Conservation (phyloP, 768 basidiomycete species). For the Austroboletus festivus region DNA sequence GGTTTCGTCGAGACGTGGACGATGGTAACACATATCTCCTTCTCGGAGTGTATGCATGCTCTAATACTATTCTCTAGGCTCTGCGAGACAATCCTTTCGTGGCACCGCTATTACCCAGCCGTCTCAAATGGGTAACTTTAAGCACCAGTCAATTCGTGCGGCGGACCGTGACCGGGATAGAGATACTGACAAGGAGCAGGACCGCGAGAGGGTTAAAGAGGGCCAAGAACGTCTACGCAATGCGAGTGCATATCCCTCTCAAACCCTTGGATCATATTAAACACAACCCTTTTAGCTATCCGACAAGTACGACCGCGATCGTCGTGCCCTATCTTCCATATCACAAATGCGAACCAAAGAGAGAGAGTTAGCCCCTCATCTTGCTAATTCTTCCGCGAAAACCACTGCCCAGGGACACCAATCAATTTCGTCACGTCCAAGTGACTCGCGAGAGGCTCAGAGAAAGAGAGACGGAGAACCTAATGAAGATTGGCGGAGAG, state of each 20-base stretch:
- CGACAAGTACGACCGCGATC: conserved; percentile 84
- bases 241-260: conserved; percentile 35
- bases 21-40: conserved; percentile 54
- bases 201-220: conserved; percentile 67
- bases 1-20: conserved; percentile 74
- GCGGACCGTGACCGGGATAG: conserved; percentile 54
- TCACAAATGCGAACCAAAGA: conserved; percentile 58
- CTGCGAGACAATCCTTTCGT: conserved; percentile 66
- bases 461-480: conserved; percentile 72
- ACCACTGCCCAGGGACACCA: conserved; percentile 34
- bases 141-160: conserved; percentile 77
- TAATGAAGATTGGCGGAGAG: conserved; percentile 84
- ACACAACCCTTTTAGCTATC: conserved; percentile 54
- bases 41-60: conserved; percentile 1
- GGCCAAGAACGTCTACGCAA: conserved; percentile 76
- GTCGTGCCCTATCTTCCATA: conserved; percentile 53
- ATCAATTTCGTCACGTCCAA: conserved; percentile 44
- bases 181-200: conserved; percentile 46
- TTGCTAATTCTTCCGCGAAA: conserved; percentile 42
- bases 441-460: conserved; percentile 55
- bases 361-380: conserved; percentile 63
- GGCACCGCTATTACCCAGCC: conserved; percentile 65
- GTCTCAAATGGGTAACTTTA: conserved; percentile 92
- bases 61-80: conserved; percentile 38
- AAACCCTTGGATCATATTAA: not conserved